Evolutionary conservation across 1,284 basidiomycete species (phyloP).

Genomic region (Grifola frondosa): DNA sequence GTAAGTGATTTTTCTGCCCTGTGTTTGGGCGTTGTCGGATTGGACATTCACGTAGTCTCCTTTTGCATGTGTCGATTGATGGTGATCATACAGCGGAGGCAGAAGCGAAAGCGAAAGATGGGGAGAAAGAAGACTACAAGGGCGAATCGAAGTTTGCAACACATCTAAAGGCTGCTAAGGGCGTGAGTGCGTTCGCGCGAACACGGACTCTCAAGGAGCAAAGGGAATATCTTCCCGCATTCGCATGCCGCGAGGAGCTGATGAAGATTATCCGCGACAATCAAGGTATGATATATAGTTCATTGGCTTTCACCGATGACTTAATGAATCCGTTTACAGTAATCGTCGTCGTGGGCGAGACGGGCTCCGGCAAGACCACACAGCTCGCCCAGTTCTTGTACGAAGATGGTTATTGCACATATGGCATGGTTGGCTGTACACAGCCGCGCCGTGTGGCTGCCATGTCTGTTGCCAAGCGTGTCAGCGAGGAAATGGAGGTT

Average conservation of each 20-base stretch:
- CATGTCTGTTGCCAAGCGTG: slow-evolving; percentile 98
- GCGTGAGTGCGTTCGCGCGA: slow-evolving; percentile 83
- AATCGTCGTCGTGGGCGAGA: slow-evolving; percentile 92
- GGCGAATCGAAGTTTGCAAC: slow-evolving; percentile 95
- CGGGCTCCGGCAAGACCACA: slow-evolving; percentile 94
- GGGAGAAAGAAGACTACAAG: slow-evolving; percentile 67
- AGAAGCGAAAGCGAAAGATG: slow-evolving; percentile 41
- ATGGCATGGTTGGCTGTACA: slow-evolving; percentile 92
- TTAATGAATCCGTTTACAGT: slow-evolving; percentile 47
- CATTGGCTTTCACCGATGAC: not conserved
- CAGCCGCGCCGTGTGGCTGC: slow-evolving; percentile 97
- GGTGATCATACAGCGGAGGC: slow-evolving; percentile 54
- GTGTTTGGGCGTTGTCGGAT: slow-evolving; percentile 40
- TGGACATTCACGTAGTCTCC: slow-evolving; percentile 74
- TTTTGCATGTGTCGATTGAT: slow-evolving; percentile 14
- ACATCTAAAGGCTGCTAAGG: slow-evolving; percentile 79
- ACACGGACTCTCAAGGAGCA: slow-evolving; percentile 91
- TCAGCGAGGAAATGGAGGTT: slow-evolving; percentile 92
- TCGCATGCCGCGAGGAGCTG: slow-evolving; percentile 94
- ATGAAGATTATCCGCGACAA: slow-evolving; percentile 92
- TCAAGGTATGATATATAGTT: slow-evolving; percentile 75
- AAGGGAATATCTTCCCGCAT: slow-evolving; percentile 95
- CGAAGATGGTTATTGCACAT: slow-evolving; percentile 90
- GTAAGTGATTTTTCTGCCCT: slow-evolving; percentile 45
- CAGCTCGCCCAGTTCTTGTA: slow-evolving; percentile 91